Conservation (phyloP, 495 filamentous ascomycete species). For the Tuber umbilicatum region DNA sequence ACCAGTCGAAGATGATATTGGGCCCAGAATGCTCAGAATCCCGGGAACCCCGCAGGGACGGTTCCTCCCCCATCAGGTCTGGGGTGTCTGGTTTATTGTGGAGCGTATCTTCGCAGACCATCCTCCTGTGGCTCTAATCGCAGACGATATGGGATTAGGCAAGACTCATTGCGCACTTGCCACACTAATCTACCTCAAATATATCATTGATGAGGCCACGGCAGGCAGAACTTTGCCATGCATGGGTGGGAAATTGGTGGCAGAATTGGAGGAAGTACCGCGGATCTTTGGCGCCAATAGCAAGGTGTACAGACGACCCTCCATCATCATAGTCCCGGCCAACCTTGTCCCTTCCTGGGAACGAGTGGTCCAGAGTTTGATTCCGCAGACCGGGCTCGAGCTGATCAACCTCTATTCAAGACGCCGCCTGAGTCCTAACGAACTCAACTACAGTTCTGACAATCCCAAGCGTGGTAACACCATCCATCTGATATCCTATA, state of each 20-base stretch:
- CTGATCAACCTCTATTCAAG: not conserved
- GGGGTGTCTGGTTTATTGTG: too few relatives aligned
- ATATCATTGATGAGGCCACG: too few relatives aligned
- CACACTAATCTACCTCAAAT: too few relatives aligned
- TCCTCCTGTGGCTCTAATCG: not conserved
- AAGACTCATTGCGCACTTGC: too few relatives aligned
- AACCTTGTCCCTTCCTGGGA: not conserved
- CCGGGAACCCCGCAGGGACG: not conserved
- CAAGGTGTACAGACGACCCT: not conserved
- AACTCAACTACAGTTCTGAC: not conserved
- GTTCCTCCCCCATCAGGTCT: not conserved
- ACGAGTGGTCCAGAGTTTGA: not conserved
- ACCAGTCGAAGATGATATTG: not conserved
- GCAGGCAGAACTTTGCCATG: too few relatives aligned
- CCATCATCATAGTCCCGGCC: not conserved
- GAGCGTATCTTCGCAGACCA: too few relatives aligned
- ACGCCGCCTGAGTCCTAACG: not conserved
- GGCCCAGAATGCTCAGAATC: too few relatives aligned
- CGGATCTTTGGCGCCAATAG: too few relatives aligned
- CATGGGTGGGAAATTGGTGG: too few relatives aligned
- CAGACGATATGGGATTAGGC: conserved; percentile 16
- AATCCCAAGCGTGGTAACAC: too few relatives aligned
- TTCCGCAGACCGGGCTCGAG: not conserved
- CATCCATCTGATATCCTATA: not conserved
- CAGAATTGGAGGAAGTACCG: too few relatives aligned